Percentiles rank a stretch among this genome's conserved stretches.
Conservation (phyloP, 2,329 filamentous ascomycete species). For the Colletotrichum horii region DNA sequence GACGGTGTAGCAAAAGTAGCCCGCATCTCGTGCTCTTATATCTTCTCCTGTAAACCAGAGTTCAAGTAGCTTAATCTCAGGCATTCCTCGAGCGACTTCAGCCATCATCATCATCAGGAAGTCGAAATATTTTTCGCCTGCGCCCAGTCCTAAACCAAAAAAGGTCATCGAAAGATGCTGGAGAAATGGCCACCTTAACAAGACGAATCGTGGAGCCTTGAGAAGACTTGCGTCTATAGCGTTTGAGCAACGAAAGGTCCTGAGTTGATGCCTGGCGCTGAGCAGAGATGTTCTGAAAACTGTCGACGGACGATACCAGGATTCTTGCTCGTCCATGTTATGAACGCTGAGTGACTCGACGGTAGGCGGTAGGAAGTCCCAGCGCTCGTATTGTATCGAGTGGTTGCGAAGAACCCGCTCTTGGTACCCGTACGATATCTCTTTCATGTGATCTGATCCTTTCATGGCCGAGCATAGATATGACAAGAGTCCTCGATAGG, state of each 20-base stretch:
- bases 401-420: not conserved
- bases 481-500: not conserved
- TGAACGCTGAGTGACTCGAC: not conserved
- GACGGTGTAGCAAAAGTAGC: not conserved
- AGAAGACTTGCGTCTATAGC: not conserved
- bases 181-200: not conserved
- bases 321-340: not conserved
- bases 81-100: not conserved
- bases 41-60: not conserved
- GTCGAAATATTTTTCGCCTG: not conserved
- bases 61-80: not conserved
- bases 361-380: not conserved
- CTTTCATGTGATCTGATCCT: not conserved
- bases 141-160: not conserved
- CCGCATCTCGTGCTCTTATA: not conserved
- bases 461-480: not conserved
- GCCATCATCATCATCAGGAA: not conserved
- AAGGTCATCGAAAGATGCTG: not conserved
- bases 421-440: not conserved
- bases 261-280: not conserved
- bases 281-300: not conserved
- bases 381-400: not conserved
- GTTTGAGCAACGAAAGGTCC: not conserved
- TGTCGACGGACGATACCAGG: not conserved
- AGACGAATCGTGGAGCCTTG: not conserved